Base-by-base conservation (phyloP, 192 early-diverging fungal genomes). In the Nowakowskiella sp. region DNA sequence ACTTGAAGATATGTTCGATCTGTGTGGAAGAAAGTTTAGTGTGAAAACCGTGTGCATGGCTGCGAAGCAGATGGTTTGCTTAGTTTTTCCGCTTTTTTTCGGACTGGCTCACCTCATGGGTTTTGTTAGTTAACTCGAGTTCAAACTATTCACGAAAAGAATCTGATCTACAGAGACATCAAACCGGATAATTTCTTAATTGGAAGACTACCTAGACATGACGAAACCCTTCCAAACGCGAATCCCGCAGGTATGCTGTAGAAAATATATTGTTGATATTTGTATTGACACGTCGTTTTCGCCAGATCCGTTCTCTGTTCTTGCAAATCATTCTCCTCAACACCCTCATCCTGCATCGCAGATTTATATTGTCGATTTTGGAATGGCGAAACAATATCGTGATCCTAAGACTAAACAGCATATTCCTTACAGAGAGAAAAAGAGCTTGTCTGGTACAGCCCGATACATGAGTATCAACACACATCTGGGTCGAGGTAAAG, bases 391-490 rank as follows among this genome's bases (percentile, higher is more conserved):
- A 70, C 81, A 92, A 57, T 98, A 95, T 58, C 78, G 92, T 21
- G 94, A 98, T 66, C 92, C 93, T 26, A 91, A 87, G 61, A 94
- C 93, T 25, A 88, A 88, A 62, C 83, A 90, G 60, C 94, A 98
- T 77, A 98, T 98, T 62, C 92, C 94, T 34, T 98, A 91, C 71
- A 78, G 91, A 29, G 94, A 98, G 74, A 82, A 92, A 51, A 96
- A 94, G 74, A 85, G 78, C 61, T 70, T 98, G 27, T 88, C 86
- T 39, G 94, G 94, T 36, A 98, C 94, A 19, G 94, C 94, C 8
- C 85, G 94, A 43, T 98, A 98, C 70, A 95, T 95, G 92, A 88
- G 85, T 62, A 96, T 96, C 64, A 92, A 98, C 72, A 98, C 94
- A 19, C 94, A 98, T 65, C 74, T 96, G 24, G 94, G 94, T 22